These are phyloP conservation scores for Zostera marina DNA, from an alignment of 116 monocot genomes.

Conservation along the genomic window DNA sequence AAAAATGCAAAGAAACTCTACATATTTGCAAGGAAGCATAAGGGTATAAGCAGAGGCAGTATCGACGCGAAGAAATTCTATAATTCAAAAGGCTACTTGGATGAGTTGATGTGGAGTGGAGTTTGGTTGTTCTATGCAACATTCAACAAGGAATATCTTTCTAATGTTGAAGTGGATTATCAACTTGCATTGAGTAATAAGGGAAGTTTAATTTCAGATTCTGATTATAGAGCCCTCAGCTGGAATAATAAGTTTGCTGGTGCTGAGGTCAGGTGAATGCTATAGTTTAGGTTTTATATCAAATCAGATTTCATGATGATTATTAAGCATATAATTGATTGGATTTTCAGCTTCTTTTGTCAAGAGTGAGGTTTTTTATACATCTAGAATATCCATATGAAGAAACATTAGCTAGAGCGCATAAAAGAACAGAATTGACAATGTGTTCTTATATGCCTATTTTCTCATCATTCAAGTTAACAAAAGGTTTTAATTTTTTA, in stretches of 20 bases:
- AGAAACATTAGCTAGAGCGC: slow-evolving; percentile 23
- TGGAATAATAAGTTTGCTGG: slow-evolving; percentile 15
- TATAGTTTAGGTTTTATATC: too few relatives aligned
- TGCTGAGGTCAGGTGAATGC: slow-evolving; percentile 5
- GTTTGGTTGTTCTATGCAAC: slow-evolving; percentile 14
- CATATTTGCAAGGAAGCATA: slow-evolving; percentile 14
- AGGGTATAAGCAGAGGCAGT: slow-evolving; percentile 2
- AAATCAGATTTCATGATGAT: too few relatives aligned
- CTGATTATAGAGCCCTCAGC: slow-evolving; percentile 3
- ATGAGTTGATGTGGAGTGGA: slow-evolving; percentile 13
- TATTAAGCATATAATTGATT: too few relatives aligned
- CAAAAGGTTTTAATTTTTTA: slow-evolving; percentile 13
- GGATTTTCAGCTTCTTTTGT: slow-evolving; percentile 23
- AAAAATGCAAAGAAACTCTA: slow-evolving; percentile 20
- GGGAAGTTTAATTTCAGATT: background rate
- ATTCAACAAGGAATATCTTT: slow-evolving; percentile 6
- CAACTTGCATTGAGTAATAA: background rate
- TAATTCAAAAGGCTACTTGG: slow-evolving; percentile 13
- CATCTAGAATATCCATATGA: slow-evolving; percentile 34
- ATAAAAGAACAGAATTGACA: slow-evolving; percentile 19
- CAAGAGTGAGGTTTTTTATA: slow-evolving; percentile 29
- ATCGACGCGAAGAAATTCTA: slow-evolving; percentile 15
- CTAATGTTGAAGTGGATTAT: background rate
- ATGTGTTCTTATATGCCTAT: slow-evolving; percentile 38
- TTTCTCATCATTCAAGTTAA: slow-evolving; percentile 20